Base-by-base conservation (phyloP, 331 rosid genomes). In the Acacia concinna region DNA sequence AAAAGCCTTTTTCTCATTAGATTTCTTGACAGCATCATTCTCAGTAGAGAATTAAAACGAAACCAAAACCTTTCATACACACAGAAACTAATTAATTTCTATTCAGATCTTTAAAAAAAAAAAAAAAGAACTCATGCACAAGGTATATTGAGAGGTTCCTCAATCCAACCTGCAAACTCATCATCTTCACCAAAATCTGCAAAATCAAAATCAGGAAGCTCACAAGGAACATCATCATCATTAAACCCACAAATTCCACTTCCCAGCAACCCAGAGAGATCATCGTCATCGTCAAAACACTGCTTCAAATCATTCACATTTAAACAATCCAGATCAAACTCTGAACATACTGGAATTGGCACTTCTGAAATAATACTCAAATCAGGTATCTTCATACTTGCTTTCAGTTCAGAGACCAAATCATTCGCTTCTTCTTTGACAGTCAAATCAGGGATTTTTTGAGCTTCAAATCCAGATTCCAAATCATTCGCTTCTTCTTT, bases 141-240 rank as follows among this genome's bases (percentile, higher is more conserved):
- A 9, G 90, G 81, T 8, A 91, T 82, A 74, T 91, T 85, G 82
- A 85, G 81, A 74, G 94, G 82, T 14, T 88, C 92, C 54, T 90
- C 86, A 68, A 60, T 80, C 98, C 99, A 95, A 71, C 84, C 82
- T 30, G 91, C 82, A 73, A 91, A 79, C 69, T 93, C 96, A 27
- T 93, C 96, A 31, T 27, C 72, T 9, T 65, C 85, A 82, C 88
- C 86, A 76, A 93, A 73, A 76, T 92, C 93, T 1, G 18, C 93
- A 44, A 95, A 93, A 77, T 95, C 94, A 9, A 67, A 87, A 80
- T 89, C 88, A 2, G 97, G 98, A 70, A 93, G 97, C n/a, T 80
- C 81, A 44, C 87, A 87, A 3, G 88, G 80, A 38, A 6, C 41
- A 38, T 38, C 89, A 64, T 76, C 77, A 7, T 80, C 86, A 2